Evolutionary conservation across 208 protist genomes (phyloP).

Genomic region (Herpetomonas samuelpessoai): DNA sequence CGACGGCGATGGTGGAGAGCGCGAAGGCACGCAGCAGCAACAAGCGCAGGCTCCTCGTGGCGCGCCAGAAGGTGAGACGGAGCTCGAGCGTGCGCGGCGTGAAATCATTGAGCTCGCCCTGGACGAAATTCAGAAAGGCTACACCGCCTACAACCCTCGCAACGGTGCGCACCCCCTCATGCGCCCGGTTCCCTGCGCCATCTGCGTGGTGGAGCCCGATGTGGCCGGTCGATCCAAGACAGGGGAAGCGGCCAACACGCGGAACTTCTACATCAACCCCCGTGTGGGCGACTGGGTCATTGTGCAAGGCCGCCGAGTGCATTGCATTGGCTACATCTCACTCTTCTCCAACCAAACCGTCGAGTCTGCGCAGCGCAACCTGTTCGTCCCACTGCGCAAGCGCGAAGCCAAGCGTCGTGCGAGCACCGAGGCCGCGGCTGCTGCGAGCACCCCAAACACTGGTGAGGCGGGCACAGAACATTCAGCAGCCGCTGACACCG

Average conservation of each 20-base stretch:
- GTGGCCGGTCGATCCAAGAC: constrained; percentile 3
- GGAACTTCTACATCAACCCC: constrained; percentile 9
- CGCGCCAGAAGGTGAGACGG: not conserved
- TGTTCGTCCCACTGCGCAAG: not conserved
- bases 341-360: constrained; percentile 33
- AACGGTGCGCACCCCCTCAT: constrained; percentile 22
- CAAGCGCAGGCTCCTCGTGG: not conserved
- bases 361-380: not conserved
- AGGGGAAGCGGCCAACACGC: constrained; percentile 1
- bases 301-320: constrained; percentile 50
- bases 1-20: not conserved
- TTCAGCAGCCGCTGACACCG: constrained; percentile 9
- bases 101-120: not conserved
- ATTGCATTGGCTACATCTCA: constrained; percentile 62
- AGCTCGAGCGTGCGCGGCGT: not conserved
- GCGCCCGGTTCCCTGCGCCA: constrained; percentile 74
- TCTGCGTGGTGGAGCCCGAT: constrained; percentile 78
- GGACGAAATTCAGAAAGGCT: not conserved
- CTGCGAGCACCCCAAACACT: not conserved
- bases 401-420: too few relatives aligned
- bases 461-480: not conserved
- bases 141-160: not conserved
- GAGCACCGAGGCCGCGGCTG: not conserved
- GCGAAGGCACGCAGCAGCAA: not conserved
- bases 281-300: constrained; percentile 28